A percentile compares a stretch with the other conserved stretches of the same genome.
phyloP scores from a whole-genome alignment of 2,329 filamentous ascomycete genomes.

The Trichophyton benhamiae region DNA sequence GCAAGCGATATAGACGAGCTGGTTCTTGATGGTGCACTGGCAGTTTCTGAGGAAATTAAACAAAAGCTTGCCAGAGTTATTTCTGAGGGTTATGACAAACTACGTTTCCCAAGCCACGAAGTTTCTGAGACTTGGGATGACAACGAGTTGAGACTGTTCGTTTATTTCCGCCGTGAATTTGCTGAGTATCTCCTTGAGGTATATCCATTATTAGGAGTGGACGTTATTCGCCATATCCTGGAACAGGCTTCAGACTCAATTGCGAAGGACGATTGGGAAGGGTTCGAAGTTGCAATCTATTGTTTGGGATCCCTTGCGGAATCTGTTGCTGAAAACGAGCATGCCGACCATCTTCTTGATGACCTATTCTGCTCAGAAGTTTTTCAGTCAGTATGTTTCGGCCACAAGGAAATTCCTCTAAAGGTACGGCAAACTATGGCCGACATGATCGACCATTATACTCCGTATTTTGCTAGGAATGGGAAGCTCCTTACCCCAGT shows the following conservation, averaged over 20 bases:
- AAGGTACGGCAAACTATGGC: slow-evolving; percentile 31
- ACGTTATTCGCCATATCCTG: slow-evolving; percentile 31
- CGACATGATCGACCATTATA: slow-evolving; percentile 33
- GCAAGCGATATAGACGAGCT: slow-evolving; percentile 29
- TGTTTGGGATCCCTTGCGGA: slow-evolving; percentile 35
- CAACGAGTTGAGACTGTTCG: slow-evolving; percentile 33
- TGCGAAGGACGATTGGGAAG: slow-evolving; percentile 28
- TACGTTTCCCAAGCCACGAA: slow-evolving; percentile 27
- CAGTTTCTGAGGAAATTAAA: slow-evolving; percentile 23
- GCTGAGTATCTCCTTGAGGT: slow-evolving; percentile 34
- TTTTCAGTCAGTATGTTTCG: slow-evolving; percentile 25
- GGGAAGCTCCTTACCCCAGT: slow-evolving; percentile 29
- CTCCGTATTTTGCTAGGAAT: slow-evolving; percentile 34
- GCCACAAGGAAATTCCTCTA: slow-evolving; percentile 23
- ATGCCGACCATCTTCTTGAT: slow-evolving; percentile 31
- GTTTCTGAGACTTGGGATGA: slow-evolving; percentile 30
- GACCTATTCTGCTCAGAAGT: slow-evolving; percentile 29
- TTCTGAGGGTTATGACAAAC: slow-evolving; percentile 31
- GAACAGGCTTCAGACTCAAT: slow-evolving; percentile 25
- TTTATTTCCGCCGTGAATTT: slow-evolving; percentile 34
- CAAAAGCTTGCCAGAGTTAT: slow-evolving; percentile 30
- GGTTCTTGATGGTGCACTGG: slow-evolving; percentile 19
- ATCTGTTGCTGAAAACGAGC: slow-evolving; percentile 33
- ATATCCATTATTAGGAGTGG: slow-evolving; percentile 33
- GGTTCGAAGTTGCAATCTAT: slow-evolving; percentile 34